These are phyloP conservation scores for Verruconis gallopava DNA, from an alignment of 2,329 filamentous ascomycete genomes.

Conservation along the genomic window DNA sequence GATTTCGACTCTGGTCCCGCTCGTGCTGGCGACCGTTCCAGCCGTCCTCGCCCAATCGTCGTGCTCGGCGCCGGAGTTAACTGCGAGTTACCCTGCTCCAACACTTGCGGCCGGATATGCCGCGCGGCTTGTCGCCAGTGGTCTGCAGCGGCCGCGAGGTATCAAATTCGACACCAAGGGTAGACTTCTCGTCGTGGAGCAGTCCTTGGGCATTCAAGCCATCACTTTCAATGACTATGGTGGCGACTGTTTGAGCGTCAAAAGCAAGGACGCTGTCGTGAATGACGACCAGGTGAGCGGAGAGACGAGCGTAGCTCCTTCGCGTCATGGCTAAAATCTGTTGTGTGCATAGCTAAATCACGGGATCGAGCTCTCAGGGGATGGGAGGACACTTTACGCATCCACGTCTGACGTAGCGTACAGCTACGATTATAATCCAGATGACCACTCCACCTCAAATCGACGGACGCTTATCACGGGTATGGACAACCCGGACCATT, in stretches of 20 bases:
- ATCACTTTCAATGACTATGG: constrained; percentile 26
- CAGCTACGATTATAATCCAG: constrained; percentile 52
- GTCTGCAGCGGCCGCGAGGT: constrained; percentile 26
- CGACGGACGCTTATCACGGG: constrained; percentile 43
- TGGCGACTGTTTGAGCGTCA: constrained; percentile 15
- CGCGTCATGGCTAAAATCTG: no score
- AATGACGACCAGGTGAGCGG: constrained; percentile 12
- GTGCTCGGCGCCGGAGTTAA: constrained; percentile 10
- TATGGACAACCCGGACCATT: constrained; percentile 48
- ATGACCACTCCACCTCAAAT: constrained; percentile 32
- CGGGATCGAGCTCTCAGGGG: constrained; percentile 35
- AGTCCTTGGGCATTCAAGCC: constrained; percentile 25
- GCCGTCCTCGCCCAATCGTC: constrained; percentile 22
- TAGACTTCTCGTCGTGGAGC: constrained; percentile 29
- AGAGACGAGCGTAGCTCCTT: neutral
- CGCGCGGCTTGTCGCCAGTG: constrained; percentile 27
- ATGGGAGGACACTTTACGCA: constrained; percentile 38
- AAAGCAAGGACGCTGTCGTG: constrained; percentile 16
- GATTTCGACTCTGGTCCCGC: neutral
- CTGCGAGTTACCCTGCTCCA: constrained; percentile 25
- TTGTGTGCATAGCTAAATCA: constrained; percentile 34
- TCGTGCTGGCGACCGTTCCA: neutral
- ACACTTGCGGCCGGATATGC: constrained; percentile 30
- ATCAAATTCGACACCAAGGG: constrained; percentile 27
- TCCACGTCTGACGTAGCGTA: constrained; percentile 48